Evolutionary conservation across 805 yeast species (phyloP), one percentile per base, ranked within the genome.

Genomic region (Lipomyces oligophaga): DNA sequence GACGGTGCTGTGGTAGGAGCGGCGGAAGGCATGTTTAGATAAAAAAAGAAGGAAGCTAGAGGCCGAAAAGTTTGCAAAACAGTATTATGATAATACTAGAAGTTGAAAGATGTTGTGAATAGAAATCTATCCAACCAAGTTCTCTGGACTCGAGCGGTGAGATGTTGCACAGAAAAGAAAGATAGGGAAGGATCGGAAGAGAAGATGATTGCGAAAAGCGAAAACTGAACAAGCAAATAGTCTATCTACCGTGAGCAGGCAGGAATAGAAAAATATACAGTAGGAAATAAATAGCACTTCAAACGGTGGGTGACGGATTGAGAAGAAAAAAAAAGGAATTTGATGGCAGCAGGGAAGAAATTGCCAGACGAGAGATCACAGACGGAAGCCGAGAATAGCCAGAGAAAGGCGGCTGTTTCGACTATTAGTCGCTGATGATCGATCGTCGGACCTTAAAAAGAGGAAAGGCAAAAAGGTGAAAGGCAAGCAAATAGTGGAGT

Each of bases 1-100:
- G 55, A 47, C 20, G 58, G 53, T 8, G 53, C 30, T 13, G 50
- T 18, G 40, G n/a, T 34, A 28, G 47, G 7, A 3, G 41, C 36
- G n/a, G 45, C 51, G 16, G 54, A 45, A 2, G 54, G 38, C 54
- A 49, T 49, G 39, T 25, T 34, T 20, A 36, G 13, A 27, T 21
- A 3, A 22, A 18, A 3, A 20, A 11, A n/a, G n/a, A n/a, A n/a
- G n/a, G n/a, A n/a, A n/a, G n/a, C n/a, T n/a, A n/a, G n/a, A n/a
- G n/a, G n/a, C n/a, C n/a, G n/a, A n/a, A n/a, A n/a, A n/a, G n/a
- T n/a, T n/a, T n/a, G n/a, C n/a, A n/a, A n/a, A n/a, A n/a, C n/a
- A n/a, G n/a, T n/a, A n/a, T n/a, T n/a, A n/a, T n/a, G n/a, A n/a
- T n/a, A n/a, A n/a, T n/a, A n/a, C n/a, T n/a, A n/a, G n/a, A n/a